Conservation (phyloP, 1,284 basidiomycete genomes). For the Ustilago lituana region DNA sequence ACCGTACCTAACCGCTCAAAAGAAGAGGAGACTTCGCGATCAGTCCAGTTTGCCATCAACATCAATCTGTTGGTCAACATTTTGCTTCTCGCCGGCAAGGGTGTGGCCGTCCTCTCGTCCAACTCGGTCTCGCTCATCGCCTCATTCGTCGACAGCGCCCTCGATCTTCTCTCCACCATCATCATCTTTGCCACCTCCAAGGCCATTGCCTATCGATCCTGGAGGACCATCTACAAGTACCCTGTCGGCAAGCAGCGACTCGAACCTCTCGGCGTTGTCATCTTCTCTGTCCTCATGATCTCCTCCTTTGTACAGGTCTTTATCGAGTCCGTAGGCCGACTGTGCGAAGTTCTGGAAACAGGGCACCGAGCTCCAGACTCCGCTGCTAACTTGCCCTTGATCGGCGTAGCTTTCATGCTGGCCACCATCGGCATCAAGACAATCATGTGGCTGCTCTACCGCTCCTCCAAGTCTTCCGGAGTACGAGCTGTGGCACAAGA, state of each 20-base stretch:
- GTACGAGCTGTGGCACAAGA: constrained; percentile 69
- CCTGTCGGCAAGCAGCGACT: constrained; percentile 71
- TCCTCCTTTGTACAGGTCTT: constrained; percentile 67
- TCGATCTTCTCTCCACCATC: constrained; percentile 72
- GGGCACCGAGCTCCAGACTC: constrained; percentile 52
- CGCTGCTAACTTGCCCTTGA: constrained; percentile 50
- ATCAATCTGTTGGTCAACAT: constrained; percentile 69
- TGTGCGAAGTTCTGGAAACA: constrained; percentile 60
- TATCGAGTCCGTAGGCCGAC: constrained; percentile 57
- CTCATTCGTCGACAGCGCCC: constrained; percentile 71
- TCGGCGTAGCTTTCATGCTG: constrained; percentile 69
- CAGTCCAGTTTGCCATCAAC: constrained; percentile 63
- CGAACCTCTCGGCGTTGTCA: constrained; percentile 69
- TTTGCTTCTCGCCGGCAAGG: constrained; percentile 70
- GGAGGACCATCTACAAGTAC: constrained; percentile 67
- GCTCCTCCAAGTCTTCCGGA: constrained; percentile 66
- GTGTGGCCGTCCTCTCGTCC: constrained; percentile 71
- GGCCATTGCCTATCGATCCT: constrained; percentile 59
- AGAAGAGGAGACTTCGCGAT: constrained; percentile 55
- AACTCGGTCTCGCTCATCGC: constrained; percentile 73
- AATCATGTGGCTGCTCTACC: constrained; percentile 69
- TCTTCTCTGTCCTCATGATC: constrained; percentile 74
- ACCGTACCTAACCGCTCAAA: constrained; percentile 61
- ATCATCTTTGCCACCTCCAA: constrained; percentile 66
- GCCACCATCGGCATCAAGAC: constrained; percentile 72